phyloP scores from a whole-genome alignment of 352 stramenopile species.

The Phytopythium chamaehyphon region DNA sequence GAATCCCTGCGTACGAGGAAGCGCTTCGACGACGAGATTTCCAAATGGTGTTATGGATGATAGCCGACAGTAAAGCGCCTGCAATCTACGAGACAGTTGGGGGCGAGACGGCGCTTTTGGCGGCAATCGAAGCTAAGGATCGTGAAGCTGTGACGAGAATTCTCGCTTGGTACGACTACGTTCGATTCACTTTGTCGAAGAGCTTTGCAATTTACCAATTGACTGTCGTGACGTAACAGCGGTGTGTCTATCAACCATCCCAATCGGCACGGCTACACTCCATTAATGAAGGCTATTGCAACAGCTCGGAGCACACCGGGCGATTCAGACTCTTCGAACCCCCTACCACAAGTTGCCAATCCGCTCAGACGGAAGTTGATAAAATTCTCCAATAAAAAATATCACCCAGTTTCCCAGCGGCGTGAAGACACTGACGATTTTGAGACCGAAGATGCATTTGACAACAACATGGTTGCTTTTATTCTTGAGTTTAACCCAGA shows the following conservation, averaged over 20 bases:
- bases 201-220: not conserved
- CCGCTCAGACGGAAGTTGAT: not conserved
- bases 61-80: slow-evolving; percentile 47
- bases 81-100: slow-evolving; percentile 46
- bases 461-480: slow-evolving; percentile 43
- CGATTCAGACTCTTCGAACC: not conserved
- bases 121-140: slow-evolving; percentile 45
- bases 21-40: slow-evolving; percentile 61
- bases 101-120: slow-evolving; percentile 59
- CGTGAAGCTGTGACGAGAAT: slow-evolving; percentile 33
- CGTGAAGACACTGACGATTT: not conserved
- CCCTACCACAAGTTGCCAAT: not conserved
- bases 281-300: slow-evolving; percentile 73
- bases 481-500: slow-evolving; percentile 41
- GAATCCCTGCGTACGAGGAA: slow-evolving; percentile 27
- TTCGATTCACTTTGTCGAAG: not conserved
- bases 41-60: slow-evolving; percentile 58
- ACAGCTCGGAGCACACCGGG: slow-evolving; percentile 27
- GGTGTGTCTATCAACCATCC: slow-evolving; percentile 50
- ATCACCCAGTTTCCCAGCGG: not conserved
- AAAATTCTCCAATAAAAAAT: slow-evolving; percentile 2
- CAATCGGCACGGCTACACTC: slow-evolving; percentile 59
- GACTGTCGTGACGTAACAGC: slow-evolving; percentile 11
- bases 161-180: slow-evolving; percentile 11
- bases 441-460: slow-evolving; percentile 14